Conservation (phyloP, 768 basidiomycete genomes). For the Lentinula aciculospora region DNA sequence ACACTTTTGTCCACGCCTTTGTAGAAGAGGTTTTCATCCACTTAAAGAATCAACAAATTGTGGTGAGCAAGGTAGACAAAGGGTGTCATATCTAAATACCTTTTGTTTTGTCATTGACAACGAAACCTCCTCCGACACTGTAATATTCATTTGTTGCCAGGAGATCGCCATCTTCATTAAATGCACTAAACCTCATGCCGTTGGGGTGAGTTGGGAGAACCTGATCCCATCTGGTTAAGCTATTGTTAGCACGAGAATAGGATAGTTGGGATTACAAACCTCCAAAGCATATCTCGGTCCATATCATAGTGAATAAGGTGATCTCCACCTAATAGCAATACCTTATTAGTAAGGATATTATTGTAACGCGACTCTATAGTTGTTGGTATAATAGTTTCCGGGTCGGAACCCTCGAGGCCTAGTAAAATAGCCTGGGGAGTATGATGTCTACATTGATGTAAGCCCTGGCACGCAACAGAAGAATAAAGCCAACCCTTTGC, state of each 20-base stretch:
- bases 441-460: constrained; percentile 52
- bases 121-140: constrained; percentile 91
- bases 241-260: neutral
- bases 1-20: constrained; percentile 80
- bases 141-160: constrained; percentile 95
- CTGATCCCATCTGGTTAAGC: constrained; percentile 50
- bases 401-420: constrained; percentile 84
- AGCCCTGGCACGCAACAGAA: constrained; percentile 1
- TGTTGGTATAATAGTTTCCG: constrained; percentile 88
- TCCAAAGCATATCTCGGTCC: constrained; percentile 90
- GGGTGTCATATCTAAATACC: constrained; percentile 33
- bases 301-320: constrained; percentile 82
- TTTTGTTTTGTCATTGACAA: constrained; percentile 93
- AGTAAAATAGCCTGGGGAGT: constrained; percentile 84
- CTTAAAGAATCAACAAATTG: constrained; percentile 26
- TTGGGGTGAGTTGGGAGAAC: constrained; percentile 89
- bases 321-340: constrained; percentile 63
- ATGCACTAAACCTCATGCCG: constrained; percentile 90
- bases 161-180: constrained; percentile 73
- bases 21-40: constrained; percentile 93
- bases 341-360: constrained; percentile 59
- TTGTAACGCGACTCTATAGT: constrained; percentile 75
- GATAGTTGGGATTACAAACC: constrained; percentile 16
- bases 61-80: neutral
- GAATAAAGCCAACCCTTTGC: constrained; percentile 60